Conservation (phyloP, 2,329 filamentous ascomycete genomes). For the Alternaria sp. region DNA sequence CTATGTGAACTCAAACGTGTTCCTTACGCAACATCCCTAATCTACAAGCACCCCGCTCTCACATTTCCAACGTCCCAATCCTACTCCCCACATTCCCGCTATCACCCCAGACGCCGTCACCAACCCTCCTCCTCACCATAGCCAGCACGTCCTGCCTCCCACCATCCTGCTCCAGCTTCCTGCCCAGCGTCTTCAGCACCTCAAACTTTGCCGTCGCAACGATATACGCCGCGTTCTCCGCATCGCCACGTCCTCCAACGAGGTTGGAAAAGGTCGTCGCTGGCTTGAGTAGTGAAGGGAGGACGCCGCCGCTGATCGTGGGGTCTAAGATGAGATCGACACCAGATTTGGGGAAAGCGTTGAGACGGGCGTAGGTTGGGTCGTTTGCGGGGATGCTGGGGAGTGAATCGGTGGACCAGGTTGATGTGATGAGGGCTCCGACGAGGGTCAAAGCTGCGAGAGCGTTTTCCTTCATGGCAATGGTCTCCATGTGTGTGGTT, state of each 20-base stretch:
- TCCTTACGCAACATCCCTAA: too few species aligned
- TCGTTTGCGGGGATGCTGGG: constrained; percentile 55
- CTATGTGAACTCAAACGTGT: too few species aligned
- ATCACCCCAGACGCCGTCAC: constrained; percentile 52
- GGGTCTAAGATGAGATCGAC: constrained; percentile 60
- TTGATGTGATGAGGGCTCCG: constrained; percentile 59
- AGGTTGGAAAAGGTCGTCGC: constrained; percentile 63
- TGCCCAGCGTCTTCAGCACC: constrained; percentile 58
- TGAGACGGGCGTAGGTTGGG: constrained; percentile 53
- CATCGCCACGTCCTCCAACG: constrained; percentile 63
- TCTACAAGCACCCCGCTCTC: background rate
- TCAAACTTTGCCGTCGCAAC: constrained; percentile 65
- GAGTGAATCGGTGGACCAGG: constrained; percentile 56
- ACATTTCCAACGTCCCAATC: constrained; percentile 53
- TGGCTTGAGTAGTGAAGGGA: constrained; percentile 64
- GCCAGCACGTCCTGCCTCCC: constrained; percentile 49
- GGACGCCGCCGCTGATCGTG: constrained; percentile 55
- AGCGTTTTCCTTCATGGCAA: constrained; percentile 64
- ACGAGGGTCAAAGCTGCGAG: constrained; percentile 62
- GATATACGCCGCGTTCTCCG: constrained; percentile 63
- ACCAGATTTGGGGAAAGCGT: constrained; percentile 49
- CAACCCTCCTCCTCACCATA: constrained; percentile 51
- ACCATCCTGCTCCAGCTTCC: constrained; percentile 49
- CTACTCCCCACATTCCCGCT: constrained; percentile 51
- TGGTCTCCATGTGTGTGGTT: constrained; percentile 60